Evolutionary conservation across 1,284 basidiomycete species (phyloP), one percentile per base, ranked within the genome.

Genomic region (Trametes sp.): DNA sequence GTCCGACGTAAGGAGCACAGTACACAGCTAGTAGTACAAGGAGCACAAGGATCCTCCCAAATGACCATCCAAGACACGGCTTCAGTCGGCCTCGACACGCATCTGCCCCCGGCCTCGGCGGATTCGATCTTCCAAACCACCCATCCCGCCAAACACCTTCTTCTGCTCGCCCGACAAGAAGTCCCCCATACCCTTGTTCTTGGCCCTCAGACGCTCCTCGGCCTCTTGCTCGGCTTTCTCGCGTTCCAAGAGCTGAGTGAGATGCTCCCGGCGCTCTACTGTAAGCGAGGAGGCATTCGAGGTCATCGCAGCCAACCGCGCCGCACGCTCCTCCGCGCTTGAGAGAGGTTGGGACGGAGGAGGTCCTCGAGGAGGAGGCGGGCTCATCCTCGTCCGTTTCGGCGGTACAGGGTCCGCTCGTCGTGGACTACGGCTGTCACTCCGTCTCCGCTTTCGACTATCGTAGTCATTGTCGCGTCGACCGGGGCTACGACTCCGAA

Each of bases 261-360:
- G 77, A 42, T 89, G 86, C 66, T 87, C 84, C 66, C 88, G 84
- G n/a, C 94, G 85, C 58, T 93, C 88, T 1, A 74, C 72, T 41
- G 84, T 82, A 80, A 95, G 82, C 19, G 78, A 74, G 28, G 80
- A 75, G 1, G 96, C 96, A 66, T 91, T 86, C 1, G 84, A 76
- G 28, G 88, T 80, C 96, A 98, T 98, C 11, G 93, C 92, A 0
- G 93, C 95, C 21, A 98, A 82, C 33, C 91, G 88, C 24, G 93
- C 92, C 2, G 89, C 89, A 33, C 95, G 91, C 57, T 91, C 88
- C 1, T 86, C 83, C 5, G 73, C 75, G 44, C 65, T 57, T 60
- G 72, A 68, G 31, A 33, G 31, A 33, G 31, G 31, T 11, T 68
- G 60, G 6, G 68, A 68, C n/a, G 69, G 61, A 2, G 66, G 51